These are phyloP conservation scores for Backusella mclennaniae DNA, from an alignment of 192 early-diverging fungal species.

Conservation along the genomic window DNA sequence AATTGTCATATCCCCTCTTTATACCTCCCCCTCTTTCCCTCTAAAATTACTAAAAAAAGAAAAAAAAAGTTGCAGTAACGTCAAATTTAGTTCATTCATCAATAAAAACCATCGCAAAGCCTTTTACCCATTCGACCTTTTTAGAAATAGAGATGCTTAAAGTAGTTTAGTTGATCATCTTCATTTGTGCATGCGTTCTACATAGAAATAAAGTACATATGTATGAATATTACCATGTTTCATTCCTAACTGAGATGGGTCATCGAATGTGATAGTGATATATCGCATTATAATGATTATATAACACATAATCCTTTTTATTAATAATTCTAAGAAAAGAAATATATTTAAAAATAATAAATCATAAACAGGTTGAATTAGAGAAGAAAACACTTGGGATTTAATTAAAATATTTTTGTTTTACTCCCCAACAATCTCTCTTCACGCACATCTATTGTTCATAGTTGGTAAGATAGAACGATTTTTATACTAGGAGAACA, in stretches of 20 bases:
- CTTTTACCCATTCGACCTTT: too few relatives aligned
- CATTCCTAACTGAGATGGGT: not conserved
- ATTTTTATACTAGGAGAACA: not conserved
- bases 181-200: too few relatives aligned
- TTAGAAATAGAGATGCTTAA: too few relatives aligned
- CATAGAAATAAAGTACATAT: not conserved
- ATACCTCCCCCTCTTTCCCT: not conserved
- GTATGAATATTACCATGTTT: not conserved
- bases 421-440: not conserved
- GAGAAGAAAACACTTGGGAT: not conserved
- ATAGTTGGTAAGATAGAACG: not conserved
- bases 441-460: not conserved
- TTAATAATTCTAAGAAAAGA: not conserved
- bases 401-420: not conserved
- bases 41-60: not conserved
- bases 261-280: not conserved
- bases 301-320: not conserved
- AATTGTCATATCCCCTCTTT: too few relatives aligned
- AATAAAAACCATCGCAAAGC: too few relatives aligned
- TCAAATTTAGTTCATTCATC: too few relatives aligned
- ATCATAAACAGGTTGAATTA: not conserved
- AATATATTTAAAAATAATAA: not conserved
- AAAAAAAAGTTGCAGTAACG: not conserved
- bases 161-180: too few relatives aligned
- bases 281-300: not conserved